A percentile compares a stretch with the other conserved stretches of the same genome.
phyloP scores from a whole-genome alignment of 163 green algal species.

The Scenedesmus sp. region DNA sequence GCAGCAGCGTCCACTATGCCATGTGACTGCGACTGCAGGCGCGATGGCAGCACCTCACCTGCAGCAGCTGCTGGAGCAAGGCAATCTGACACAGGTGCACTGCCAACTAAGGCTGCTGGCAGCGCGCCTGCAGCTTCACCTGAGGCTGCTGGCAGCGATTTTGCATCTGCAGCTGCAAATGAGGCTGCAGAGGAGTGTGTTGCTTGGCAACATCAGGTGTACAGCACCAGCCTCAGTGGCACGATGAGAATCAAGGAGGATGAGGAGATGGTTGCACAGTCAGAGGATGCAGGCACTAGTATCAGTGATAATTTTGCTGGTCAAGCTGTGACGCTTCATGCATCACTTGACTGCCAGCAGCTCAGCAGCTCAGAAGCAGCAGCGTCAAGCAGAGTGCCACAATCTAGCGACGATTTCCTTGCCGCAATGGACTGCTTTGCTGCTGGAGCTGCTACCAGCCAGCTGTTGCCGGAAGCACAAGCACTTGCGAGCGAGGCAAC shows the following conservation, averaged over 20 bases:
- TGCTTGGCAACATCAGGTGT: not conserved
- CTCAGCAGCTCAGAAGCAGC: not conserved
- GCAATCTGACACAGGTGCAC: too few species aligned
- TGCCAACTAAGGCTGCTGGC: too few species aligned
- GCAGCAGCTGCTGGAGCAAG: not conserved
- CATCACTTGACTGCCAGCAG: too few species aligned
- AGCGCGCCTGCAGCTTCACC: not conserved
- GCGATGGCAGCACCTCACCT: not conserved
- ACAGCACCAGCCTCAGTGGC: not conserved
- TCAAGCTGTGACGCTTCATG: too few species aligned
- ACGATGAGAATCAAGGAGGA: not conserved
- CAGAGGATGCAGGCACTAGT: too few species aligned
- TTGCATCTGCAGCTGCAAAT: too few species aligned
- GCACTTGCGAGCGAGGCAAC: not conserved
- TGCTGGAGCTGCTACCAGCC: not conserved
- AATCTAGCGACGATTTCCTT: conserved; percentile 10
- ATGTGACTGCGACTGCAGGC: too few species aligned
- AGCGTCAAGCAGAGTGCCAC: not conserved
- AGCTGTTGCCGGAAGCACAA: conserved; percentile 9
- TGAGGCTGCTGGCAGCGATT: too few species aligned
- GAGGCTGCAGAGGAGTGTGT: not conserved
- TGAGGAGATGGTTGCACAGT: not conserved
- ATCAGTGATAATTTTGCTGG: too few species aligned
- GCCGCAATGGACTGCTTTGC: conserved; percentile 9
- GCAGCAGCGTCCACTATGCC: too few species aligned